Base-by-base conservation (phyloP, 2,329 filamentous ascomycete species). In the Curvularia lunata region DNA sequence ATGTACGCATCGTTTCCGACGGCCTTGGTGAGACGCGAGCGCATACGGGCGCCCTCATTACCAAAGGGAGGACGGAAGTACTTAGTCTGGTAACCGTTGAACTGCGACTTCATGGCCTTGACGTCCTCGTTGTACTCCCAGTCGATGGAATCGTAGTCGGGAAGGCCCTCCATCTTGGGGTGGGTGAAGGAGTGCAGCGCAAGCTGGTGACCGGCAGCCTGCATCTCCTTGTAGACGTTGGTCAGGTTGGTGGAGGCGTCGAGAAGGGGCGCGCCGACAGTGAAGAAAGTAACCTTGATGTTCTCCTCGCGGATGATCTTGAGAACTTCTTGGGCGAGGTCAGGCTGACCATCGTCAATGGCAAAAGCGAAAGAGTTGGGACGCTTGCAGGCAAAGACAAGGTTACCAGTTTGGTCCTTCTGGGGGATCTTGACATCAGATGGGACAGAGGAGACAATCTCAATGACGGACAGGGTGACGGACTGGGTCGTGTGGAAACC, bases 1-100 rank as follows among this genome's bases (percentile, higher is more conserved):
- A 90, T 83, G 1, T 85, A 82, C 13, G 83, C 80, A 1, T 80
- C 77, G 19, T 83, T 80, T 16, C 71, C 73, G 3, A 74, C 61
- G 74, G 73, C 43, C 21, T 80, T 78, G 0, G 86, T 84, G 27
- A 90, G 81, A 40, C 86, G 82, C 71, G 88, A 84, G 4, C 88
- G 83, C 77, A 88, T 87, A 45, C 87, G 83, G 1, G 87, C 87
- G 40, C 87, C 88, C 69, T 90, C 84, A 28, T 82, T 89, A 40
- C 88, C 88, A 67, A 87, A 91, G 0, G 88, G 88, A 5, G 88
- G 87, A 5, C 88, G 84, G 82, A 90, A 90, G 77, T 90, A 90
- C 18, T 71, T 66, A 0, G 71, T 74, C 42, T 69, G 62, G 27
- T 69, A 63, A 25, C 76, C 73, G 48, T 76, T 70, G 65, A 79